Evolutionary conservation across 2,329 filamentous ascomycete genomes (phyloP).

Genomic region (Sordariomycetes sp.): DNA sequence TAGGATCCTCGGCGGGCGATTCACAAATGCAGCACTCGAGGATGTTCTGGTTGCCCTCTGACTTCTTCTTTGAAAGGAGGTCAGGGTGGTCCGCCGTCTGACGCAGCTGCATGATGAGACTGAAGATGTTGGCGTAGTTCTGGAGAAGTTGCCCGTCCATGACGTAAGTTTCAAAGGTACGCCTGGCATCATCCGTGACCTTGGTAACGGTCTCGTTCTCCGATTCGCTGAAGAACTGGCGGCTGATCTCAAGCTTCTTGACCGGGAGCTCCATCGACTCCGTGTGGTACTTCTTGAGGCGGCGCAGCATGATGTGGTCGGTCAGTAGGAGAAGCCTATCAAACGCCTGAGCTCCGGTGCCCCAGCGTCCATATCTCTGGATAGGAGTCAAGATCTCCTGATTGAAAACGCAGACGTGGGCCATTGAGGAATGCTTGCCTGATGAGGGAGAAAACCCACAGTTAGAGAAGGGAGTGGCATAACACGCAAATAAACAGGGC

Average conservation of each 20-base stretch:
- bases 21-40: slow-evolving; percentile 93
- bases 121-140: slow-evolving; percentile 98
- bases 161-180: slow-evolving; percentile 93
- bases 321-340: slow-evolving; percentile 79
- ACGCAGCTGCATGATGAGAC: slow-evolving; percentile 98
- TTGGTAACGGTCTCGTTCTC: slow-evolving; percentile 92
- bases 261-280: slow-evolving; percentile 93
- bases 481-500: neutral
- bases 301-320: slow-evolving; percentile 88
- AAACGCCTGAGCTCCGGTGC: slow-evolving; percentile 59
- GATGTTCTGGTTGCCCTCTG: slow-evolving; percentile 78
- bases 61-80: slow-evolving; percentile 79
- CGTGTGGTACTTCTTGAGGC: slow-evolving; percentile 87
- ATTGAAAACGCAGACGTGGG: slow-evolving; percentile 61
- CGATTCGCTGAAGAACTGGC: slow-evolving; percentile 93
- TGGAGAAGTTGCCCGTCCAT: slow-evolving; percentile 88
- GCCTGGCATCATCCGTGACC: slow-evolving; percentile 85
- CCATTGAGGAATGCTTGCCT: slow-evolving; percentile 25
- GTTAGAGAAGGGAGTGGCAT: slow-evolving; percentile 2
- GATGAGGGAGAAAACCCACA: neutral
- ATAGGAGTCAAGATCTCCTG: slow-evolving; percentile 88
- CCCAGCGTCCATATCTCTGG: slow-evolving; percentile 48
- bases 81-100: slow-evolving; percentile 96
- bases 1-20: slow-evolving; percentile 88
- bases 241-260: slow-evolving; percentile 84